A percentile compares a stretch with the other conserved stretches of the same genome.
Conservation (phyloP, 805 yeast species). For the Sungouiozyma ichnusensis region DNA sequence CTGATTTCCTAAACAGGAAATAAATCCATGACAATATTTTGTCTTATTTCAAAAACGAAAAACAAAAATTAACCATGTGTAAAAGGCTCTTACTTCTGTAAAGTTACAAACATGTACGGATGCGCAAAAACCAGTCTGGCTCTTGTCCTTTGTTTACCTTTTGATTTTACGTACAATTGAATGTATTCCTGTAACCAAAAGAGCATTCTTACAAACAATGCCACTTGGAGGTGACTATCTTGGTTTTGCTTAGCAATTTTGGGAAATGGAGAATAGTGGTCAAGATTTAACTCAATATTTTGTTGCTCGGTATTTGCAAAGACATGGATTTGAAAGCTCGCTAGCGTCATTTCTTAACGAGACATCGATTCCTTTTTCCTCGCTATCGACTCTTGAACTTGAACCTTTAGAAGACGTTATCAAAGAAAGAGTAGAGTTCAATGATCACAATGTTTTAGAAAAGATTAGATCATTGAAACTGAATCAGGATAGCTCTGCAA, state of each 20-base stretch:
- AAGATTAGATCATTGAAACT: slow-evolving; percentile 10
- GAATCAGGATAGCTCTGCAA: slow-evolving; percentile 6
- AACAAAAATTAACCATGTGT: no score
- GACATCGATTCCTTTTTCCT: slow-evolving; percentile 4
- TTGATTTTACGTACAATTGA: no score
- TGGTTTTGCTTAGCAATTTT: not conserved
- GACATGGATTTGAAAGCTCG: slow-evolving; percentile 39
- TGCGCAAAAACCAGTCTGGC: no score
- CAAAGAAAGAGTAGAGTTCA: slow-evolving; percentile 20
- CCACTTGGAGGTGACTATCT: not conserved
- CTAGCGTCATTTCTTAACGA: slow-evolving; percentile 37
- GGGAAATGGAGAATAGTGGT: slow-evolving; percentile 1
- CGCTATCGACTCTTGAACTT: not conserved
- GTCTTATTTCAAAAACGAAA: no score
- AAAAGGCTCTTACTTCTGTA: no score
- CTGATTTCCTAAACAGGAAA: not conserved
- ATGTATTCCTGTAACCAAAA: no score
- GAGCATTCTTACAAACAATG: no score
- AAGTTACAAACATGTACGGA: no score
- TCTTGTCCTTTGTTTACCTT: no score
- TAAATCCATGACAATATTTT: not conserved
- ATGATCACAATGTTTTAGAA: slow-evolving; percentile 9
- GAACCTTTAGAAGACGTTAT: slow-evolving; percentile 9
- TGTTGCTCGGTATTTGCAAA: slow-evolving; percentile 49
- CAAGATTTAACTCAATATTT: slow-evolving; percentile 27